Base-by-base conservation (phyloP, 208 protist species). In the Trypanosoma avium region DNA sequence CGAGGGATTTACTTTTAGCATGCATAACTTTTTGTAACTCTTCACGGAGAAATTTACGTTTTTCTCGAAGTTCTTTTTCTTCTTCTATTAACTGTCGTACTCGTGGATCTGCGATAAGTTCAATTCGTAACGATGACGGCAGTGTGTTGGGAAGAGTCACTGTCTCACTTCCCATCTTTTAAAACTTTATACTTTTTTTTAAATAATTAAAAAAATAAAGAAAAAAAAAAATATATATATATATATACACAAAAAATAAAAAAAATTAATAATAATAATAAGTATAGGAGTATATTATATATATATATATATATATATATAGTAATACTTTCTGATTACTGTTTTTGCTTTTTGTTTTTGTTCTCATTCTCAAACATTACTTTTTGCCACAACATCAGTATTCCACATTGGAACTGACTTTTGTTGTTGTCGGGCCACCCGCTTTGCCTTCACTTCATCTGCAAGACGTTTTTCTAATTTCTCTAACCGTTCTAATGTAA, bases 401-500 rank as follows among this genome's bases (percentile, higher is more conserved):
- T 72, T 84, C 48, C 70, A 77, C 29, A 59, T 63, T 0, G 65
- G 32, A 5, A 65, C 40, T n/a, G 70, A 52, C 17, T 69, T 58
- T 47, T 73, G 60, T 33, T 71, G 63, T 26, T 76, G 66, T 36
- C 72, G 70, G 0, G 10, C 40, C 12, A 82, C 60, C 27, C 88
- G 77, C 48, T 77, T 70, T 67, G 66, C 59, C 49, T 84, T 88
- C 7, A 58, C 58, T 50, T 90, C 85, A 29, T 73, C 64, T 13
- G 46, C 46, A 5, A 87, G n/a, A 42, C 85, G 81, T 49, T 82
- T 87, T 67, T 98, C 95, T 73, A 98, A 81, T 57, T 67, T 42
- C 70, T 98, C 96, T 1, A 98, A 75, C 46, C 92, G 90, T 68
- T 97, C 81, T 17, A 98, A 77, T 6, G 94, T 87, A 64, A 95